Conservation (phyloP, 139 green algal genomes). For the Coelastrella sp. region DNA sequence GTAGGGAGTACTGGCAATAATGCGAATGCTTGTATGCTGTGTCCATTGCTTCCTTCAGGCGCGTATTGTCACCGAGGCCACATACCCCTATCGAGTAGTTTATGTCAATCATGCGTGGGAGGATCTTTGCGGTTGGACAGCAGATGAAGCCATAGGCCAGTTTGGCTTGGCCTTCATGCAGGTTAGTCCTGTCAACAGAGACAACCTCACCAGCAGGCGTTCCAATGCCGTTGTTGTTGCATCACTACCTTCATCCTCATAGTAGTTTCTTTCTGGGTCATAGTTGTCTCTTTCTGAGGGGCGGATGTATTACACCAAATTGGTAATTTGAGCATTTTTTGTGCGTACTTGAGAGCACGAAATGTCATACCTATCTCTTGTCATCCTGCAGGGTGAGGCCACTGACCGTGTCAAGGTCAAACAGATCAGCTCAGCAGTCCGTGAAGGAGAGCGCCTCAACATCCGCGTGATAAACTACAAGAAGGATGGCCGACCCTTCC, state of each 20-base stretch:
- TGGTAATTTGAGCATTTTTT: background rate
- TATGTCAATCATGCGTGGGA: constrained; percentile 41
- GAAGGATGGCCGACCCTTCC: constrained; percentile 34
- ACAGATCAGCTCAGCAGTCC: constrained; percentile 14
- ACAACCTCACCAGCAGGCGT: background rate
- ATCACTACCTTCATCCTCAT: background rate
- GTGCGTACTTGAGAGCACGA: no score
- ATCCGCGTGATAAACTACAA: constrained; percentile 42
- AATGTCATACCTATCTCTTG: background rate
- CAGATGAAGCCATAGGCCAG: constrained; percentile 11
- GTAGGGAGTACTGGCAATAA: no score
- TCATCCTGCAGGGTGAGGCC: background rate
- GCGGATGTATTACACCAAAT: no score
- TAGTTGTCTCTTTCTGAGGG: no score
- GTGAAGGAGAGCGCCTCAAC: background rate
- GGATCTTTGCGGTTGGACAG: constrained; percentile 31
- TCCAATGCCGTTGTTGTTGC: no score
- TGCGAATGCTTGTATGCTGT: no score
- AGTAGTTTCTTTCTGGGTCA: no score
- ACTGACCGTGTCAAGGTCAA: constrained; percentile 4
- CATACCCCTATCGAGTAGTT: constrained; percentile 15
- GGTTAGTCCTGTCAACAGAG: background rate
- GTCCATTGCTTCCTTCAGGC: no score
- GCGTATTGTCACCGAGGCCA: constrained; percentile 32
- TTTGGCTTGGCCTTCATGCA: constrained; percentile 12